These are phyloP conservation scores for Aureobasidium melanogenum DNA, from an alignment of 2,329 filamentous ascomycete species.

Conservation along the genomic window DNA sequence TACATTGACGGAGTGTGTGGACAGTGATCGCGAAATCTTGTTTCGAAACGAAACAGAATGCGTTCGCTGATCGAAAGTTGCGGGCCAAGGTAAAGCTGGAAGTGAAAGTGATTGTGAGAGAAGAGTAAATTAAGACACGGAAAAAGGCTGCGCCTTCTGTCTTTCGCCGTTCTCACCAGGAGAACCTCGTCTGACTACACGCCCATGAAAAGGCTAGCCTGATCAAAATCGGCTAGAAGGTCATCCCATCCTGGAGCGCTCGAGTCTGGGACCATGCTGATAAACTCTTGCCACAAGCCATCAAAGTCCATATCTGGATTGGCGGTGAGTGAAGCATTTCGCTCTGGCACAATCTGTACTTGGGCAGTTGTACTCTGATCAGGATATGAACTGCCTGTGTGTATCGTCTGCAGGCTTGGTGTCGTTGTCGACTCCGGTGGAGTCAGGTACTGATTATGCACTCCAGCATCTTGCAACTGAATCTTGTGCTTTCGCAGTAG, in stretches of 20 bases:
- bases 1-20: too few species aligned
- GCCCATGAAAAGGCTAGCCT: background rate
- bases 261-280: slow-evolving; percentile 15
- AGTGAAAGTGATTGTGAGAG: too few species aligned
- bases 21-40: too few species aligned
- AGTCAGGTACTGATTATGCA: background rate
- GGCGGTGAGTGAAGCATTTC: background rate
- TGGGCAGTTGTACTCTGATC: background rate
- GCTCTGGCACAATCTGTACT: background rate
- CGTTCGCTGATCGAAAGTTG: too few species aligned
- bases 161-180: background rate
- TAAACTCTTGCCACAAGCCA: slow-evolving; percentile 20
- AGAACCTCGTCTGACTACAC: background rate
- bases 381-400: too few species aligned
- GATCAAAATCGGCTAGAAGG: background rate
- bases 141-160: background rate
- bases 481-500: slow-evolving; percentile 20
- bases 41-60: too few species aligned
- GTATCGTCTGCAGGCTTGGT: background rate
- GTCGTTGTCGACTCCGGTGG: background rate
- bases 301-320: slow-evolving; percentile 16
- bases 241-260: background rate
- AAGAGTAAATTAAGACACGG: too few species aligned
- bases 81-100: too few species aligned
- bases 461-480: slow-evolving; percentile 12